Evolutionary conservation across 495 filamentous ascomycete species (phyloP).

Genomic region (Aspergillus bridgeri): DNA sequence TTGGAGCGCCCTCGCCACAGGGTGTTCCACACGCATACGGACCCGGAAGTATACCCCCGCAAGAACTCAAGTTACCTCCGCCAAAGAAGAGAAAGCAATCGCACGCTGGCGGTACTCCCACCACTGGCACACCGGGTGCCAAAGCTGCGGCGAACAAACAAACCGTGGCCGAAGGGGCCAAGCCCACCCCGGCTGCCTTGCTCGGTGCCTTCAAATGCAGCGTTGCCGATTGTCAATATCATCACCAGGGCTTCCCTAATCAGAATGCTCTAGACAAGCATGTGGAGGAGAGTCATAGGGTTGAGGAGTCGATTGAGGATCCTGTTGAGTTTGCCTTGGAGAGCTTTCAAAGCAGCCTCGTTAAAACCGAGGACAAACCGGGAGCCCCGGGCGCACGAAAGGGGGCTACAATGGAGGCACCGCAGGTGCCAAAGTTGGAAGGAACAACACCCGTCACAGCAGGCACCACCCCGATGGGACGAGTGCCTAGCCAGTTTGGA

Average conservation of each 20-base stretch:
- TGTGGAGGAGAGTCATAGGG: slow-evolving; percentile 43
- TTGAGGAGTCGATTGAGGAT: slow-evolving; percentile 45
- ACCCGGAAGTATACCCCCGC: slow-evolving; percentile 43
- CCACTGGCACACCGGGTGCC: slow-evolving; percentile 23
- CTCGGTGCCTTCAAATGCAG: slow-evolving; percentile 41
- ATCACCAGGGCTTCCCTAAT: slow-evolving; percentile 43
- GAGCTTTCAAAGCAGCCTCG: slow-evolving; percentile 36
- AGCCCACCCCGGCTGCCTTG: slow-evolving; percentile 25
- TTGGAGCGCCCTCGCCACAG: slow-evolving; percentile 68
- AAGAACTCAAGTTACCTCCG: slow-evolving; percentile 61
- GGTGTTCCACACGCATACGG: slow-evolving; percentile 59
- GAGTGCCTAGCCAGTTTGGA: slow-evolving; percentile 36
- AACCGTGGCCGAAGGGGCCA: slow-evolving; percentile 30
- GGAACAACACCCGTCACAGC: slow-evolving; percentile 35
- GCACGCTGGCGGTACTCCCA: slow-evolving; percentile 34
- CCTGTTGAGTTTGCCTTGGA: slow-evolving; percentile 46
- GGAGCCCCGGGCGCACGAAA: slow-evolving; percentile 24
- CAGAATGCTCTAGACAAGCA: slow-evolving; percentile 48
- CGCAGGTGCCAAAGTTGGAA: slow-evolving; percentile 30
- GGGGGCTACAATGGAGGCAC: slow-evolving; percentile 16
- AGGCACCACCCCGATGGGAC: slow-evolving; percentile 41
- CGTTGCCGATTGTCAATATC: slow-evolving; percentile 42
- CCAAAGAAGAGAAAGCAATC: slow-evolving; percentile 57
- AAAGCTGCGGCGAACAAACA: slow-evolving; percentile 34
- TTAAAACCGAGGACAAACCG: slow-evolving; percentile 32